Evolutionary conservation across 352 stramenopile genomes (phyloP).

Genomic region (Globisporangium alternatum): DNA sequence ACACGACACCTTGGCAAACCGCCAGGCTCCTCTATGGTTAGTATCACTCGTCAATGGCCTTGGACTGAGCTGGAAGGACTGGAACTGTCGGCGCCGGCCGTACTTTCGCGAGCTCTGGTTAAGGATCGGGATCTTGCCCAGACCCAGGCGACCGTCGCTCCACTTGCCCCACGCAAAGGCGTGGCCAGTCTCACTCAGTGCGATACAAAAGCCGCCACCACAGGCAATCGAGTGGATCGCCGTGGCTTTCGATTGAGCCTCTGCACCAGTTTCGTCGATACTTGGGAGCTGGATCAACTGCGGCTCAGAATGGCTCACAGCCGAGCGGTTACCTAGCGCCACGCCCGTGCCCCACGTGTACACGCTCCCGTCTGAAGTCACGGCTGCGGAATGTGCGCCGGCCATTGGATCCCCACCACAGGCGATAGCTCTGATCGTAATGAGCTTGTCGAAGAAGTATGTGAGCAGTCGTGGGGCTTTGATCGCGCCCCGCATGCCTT

Average conservation of each 20-base stretch:
- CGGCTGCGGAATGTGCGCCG: conserved; percentile 65
- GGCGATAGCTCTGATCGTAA: conserved; percentile 36
- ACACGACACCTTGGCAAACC: conserved; percentile 48
- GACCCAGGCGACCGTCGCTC: conserved; percentile 65
- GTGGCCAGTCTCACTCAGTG: conserved; percentile 42
- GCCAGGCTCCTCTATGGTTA: too few species aligned
- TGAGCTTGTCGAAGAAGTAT: conserved; percentile 51
- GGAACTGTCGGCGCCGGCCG: conserved; percentile 44
- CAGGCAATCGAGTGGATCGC: conserved; percentile 41
- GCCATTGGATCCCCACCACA: conserved; percentile 56
- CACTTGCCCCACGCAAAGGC: conserved; percentile 84
- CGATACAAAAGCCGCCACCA: conserved; percentile 81
- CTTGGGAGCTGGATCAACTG: conserved; percentile 27
- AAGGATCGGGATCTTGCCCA: conserved; percentile 58
- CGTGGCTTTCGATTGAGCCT: not conserved
- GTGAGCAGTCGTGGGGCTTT: conserved; percentile 34
- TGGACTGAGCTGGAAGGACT: conserved; percentile 54
- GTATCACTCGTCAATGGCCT: conserved; percentile 3
- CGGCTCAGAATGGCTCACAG: conserved; percentile 38
- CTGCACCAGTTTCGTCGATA: not conserved
- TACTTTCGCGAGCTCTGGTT: conserved; percentile 33
- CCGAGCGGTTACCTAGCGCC: conserved; percentile 39
- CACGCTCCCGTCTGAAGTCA: conserved; percentile 48
- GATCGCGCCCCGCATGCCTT: conserved; percentile 12
- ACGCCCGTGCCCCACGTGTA: conserved; percentile 79